These are phyloP conservation scores for Kregervanrija delftensis DNA, from an alignment of 805 yeast species.

Conservation along the genomic window DNA sequence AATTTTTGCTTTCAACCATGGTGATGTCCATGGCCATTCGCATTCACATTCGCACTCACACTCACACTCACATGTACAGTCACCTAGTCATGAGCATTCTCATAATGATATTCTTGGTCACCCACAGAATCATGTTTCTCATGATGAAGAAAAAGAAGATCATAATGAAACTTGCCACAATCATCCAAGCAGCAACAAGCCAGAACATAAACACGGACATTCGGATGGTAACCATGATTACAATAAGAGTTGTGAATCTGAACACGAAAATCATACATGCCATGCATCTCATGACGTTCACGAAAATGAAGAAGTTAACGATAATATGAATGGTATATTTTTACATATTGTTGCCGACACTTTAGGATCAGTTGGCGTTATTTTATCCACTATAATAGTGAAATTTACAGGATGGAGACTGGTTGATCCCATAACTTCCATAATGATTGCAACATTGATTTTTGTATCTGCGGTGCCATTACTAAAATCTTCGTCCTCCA, in stretches of 20 bases:
- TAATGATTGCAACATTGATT: conserved; percentile 76
- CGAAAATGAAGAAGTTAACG: conserved; percentile 47
- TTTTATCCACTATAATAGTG: conserved; percentile 78
- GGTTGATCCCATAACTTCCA: conserved; percentile 89
- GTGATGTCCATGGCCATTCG: conserved; percentile 30
- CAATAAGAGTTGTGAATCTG: neutral
- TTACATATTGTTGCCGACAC: conserved; percentile 93
- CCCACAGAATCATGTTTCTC: conserved; percentile 8
- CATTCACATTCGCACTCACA: conserved; percentile 22
- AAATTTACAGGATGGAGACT: conserved; percentile 61
- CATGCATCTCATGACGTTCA: conserved; percentile 21
- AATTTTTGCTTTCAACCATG: conserved; percentile 78
- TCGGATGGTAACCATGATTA: neutral
- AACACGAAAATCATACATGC: conserved; percentile 1
- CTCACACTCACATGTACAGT: conserved; percentile 22
- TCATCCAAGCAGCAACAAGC: conserved; percentile 1
- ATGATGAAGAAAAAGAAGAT: conserved; percentile 12
- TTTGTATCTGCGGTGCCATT: conserved; percentile 79
- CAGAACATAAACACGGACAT: conserved; percentile 1
- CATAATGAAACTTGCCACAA: neutral
- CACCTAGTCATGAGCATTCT: conserved; percentile 1
- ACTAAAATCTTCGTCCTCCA: conserved; percentile 70
- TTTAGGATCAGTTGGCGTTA: conserved; percentile 94
- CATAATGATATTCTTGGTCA: conserved; percentile 1
- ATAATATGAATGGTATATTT: conserved; percentile 90